Evolutionary conservation across 192 early-diverging fungal species (phyloP), one percentile per base, ranked within the genome.

Genomic region (Coemansia sp.): DNA sequence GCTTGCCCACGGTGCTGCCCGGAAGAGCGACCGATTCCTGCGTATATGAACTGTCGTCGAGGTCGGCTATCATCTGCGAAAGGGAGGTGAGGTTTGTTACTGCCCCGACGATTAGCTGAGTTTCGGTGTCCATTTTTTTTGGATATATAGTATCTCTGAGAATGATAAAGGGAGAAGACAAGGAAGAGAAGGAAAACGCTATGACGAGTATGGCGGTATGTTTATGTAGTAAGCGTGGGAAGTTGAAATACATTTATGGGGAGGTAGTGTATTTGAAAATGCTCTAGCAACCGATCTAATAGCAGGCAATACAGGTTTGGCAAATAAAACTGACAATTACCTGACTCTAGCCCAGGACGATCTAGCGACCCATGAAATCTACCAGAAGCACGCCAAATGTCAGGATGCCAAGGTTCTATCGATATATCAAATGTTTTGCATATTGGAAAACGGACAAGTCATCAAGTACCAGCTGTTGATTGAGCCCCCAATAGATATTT

Each of bases 1-100:
- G 81, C 63, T 82, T 82, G 46, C 81, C 81, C 3, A 82, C 76
- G n/a, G 81, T 82, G 61, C 81, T 80, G 0, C 70, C 69, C 2
- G 81, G 77, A 11, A 80, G 67, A 1, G 67, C 66, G 1, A 12
- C 7, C 1, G 81, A 82, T 15, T 53, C 57, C 3, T 43, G 53
- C 0, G 64, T 68, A 57, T 79, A 80, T 5, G 41, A 40, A 5
- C 10, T 33, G 49, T 62, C 72, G 43, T 37, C 34, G 15, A 79
- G 55, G 14, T 19, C 17, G 9, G 44, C 30, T 12, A 73, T 48
- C n/a, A 55, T 48, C 2, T 13, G 12, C 33, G 23, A 19, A 52
- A 76, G 66, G 24, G 56, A 55, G 0, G 15, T 27, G 11, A 81
- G 61, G 14, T 61, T 56, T 45, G 45, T 30, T 7, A 30, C 34